Base-by-base conservation (phyloP, 495 filamentous ascomycete species). In the Aspergillus olivimuriae region DNA sequence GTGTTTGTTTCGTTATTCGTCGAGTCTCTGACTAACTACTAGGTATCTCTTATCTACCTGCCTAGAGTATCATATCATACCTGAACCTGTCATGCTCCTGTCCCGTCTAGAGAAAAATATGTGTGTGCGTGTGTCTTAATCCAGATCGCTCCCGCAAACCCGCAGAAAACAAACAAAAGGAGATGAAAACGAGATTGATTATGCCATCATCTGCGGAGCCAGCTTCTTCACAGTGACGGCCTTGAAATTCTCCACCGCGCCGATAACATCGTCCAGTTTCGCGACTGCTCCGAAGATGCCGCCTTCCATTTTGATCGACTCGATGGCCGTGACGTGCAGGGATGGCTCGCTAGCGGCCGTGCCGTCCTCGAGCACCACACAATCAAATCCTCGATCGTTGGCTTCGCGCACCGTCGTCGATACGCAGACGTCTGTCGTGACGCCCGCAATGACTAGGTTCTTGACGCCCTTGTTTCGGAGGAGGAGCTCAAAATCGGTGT, bases 381-480 rank as follows among this genome's bases (percentile, higher is more conserved):
- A 87, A 47, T 87, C 82, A 51, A 81, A 87, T 0, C 83, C 84
- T 10, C 83, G 77, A 58, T 86, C 84, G 55, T 82, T 83, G 39
- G 81, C 82, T 50, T 87, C 84, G 35, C 82, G 70, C 44, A 86
- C 69, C 1, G 82, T 86, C 1, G 76, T 82, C 15, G 75, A 77
- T 4, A 87, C 81, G 47, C 82, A 86, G 18, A 82, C 79, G 55
- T 86, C 82, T 1, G 82, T 84, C 1, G 81, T 86, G 6, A 85
- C 82, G 2, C 82, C 82, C 11, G 69, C 70, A 4, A 87, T 51
- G 6, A 89, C 57, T 12, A 89, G 65, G 55, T 87, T 83, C 20
- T 76, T 83, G 35, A 89, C 62, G 1, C 80, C 83, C 34, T 70
- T 74, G 41, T 76, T 72, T n/a, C 71, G 72, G 20, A 87, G 61